Evolutionary conservation across 2,329 filamentous ascomycete genomes (phyloP).

Genomic region (Pseudocercospora fuligena): DNA sequence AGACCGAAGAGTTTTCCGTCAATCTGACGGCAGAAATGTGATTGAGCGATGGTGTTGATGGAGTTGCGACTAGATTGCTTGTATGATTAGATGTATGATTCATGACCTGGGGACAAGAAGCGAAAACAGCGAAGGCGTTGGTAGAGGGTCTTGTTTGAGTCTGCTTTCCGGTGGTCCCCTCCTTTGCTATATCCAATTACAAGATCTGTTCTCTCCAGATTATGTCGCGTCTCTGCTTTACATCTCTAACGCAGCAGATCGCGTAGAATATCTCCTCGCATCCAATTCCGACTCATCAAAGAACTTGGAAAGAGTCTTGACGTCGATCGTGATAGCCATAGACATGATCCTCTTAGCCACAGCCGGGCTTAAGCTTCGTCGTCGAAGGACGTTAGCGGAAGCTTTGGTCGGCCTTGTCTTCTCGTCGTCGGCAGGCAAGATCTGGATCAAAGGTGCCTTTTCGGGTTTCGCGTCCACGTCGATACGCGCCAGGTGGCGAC

Average conservation of each 20-base stretch:
- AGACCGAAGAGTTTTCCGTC: not conserved
- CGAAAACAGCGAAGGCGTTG: not conserved
- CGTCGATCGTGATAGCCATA: slow-evolving; percentile 13
- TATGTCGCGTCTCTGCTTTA: not conserved
- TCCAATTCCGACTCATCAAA: slow-evolving; percentile 21
- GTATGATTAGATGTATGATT: no score
- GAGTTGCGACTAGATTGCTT: no score
- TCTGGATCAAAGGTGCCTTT: not conserved
- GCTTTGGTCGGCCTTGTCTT: not conserved
- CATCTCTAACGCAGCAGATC: slow-evolving; percentile 14
- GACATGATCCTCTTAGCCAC: slow-evolving; percentile 14
- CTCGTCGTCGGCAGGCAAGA: not conserved
- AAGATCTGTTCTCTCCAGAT: not conserved
- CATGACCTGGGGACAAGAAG: not conserved
- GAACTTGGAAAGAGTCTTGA: slow-evolving; percentile 14
- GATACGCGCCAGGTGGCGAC: slow-evolving; percentile 6
- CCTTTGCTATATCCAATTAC: not conserved
- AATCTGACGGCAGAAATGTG: not conserved
- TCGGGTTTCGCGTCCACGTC: not conserved
- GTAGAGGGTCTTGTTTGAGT: no score
- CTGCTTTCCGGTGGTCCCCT: no score
- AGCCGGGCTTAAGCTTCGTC: slow-evolving; percentile 3
- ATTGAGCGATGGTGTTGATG: not conserved
- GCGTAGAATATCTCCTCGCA: slow-evolving; percentile 13
- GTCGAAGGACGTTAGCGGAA: slow-evolving; percentile 11